Percentiles rank a stretch among this genome's conserved stretches.
Evolutionary conservation across 176 grass and related monocot genomes (phyloP).

Genomic region (Triticum monococcum): DNA sequence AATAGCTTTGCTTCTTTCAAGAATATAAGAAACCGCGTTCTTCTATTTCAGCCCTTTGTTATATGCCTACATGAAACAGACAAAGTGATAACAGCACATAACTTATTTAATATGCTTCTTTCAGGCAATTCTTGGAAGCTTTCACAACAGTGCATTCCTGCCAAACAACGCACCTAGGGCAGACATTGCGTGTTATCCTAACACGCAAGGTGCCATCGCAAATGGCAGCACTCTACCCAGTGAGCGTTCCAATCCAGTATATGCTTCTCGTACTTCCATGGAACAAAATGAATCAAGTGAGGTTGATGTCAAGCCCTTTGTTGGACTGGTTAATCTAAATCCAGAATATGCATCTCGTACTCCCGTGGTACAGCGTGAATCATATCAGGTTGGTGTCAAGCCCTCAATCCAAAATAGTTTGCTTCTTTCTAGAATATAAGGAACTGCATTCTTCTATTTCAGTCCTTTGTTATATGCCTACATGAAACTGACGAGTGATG

Average conservation of each 20-base stretch:
- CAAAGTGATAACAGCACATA: neutral
- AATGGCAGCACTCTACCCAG: neutral
- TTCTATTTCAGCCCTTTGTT: neutral
- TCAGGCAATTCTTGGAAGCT: constrained; percentile 51
- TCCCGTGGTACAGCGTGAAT: neutral
- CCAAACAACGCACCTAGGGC: constrained; percentile 23
- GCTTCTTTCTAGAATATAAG: neutral
- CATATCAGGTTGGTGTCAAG: neutral
- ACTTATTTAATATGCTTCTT: constrained; percentile 11
- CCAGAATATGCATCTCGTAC: constrained; percentile 6
- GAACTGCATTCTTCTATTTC: neutral
- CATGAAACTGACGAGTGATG: neutral
- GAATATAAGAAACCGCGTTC: neutral
- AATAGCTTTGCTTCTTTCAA: neutral
- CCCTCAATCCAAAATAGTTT: neutral
- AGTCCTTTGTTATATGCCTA: neutral
- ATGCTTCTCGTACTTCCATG: neutral
- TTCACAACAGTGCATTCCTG: constrained; percentile 6
- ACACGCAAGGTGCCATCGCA: neutral
- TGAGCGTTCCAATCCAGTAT: neutral
- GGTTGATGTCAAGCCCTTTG: constrained; percentile 16
- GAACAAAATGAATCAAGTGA: neutral
- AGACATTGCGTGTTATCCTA: neutral
- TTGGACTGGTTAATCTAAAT: neutral
- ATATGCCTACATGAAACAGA: neutral